Evolutionary conservation across 768 basidiomycete genomes (phyloP).

Genomic region (Lentinula sp.): DNA sequence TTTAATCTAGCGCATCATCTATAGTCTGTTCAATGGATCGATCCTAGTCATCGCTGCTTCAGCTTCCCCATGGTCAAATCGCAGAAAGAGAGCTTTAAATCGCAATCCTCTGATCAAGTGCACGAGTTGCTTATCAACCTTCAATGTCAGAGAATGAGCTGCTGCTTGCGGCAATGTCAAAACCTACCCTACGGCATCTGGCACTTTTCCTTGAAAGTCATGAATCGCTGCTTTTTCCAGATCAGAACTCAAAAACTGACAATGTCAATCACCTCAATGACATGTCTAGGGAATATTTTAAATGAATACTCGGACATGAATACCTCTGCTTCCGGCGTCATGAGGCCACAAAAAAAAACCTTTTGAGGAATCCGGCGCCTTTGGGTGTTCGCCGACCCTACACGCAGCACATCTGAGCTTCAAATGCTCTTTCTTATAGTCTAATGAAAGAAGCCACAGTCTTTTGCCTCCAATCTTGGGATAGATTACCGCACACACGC

Average conservation of each 20-base stretch:
- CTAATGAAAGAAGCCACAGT: slow-evolving; percentile 1
- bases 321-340: slow-evolving; percentile 1
- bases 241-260: neutral
- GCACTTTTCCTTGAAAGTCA: neutral
- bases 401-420: neutral
- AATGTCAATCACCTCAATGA: slow-evolving; percentile 2
- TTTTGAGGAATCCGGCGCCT: neutral
- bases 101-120: neutral
- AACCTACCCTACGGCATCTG: slow-evolving; percentile 1
- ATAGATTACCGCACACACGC: slow-evolving; percentile 3
- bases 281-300: neutral
- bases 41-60: neutral
- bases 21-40: neutral
- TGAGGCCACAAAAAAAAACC: neutral
- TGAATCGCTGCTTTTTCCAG: neutral
- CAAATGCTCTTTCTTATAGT: slow-evolving; percentile 3
- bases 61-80: neutral
- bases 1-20: neutral
- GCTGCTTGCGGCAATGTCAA: neutral
- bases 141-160: neutral
- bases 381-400: neutral
- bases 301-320: neutral
- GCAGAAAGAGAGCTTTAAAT: neutral
- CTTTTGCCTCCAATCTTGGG: neutral
- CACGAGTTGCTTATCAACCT: slow-evolving; percentile 1